A percentile compares a stretch with the other conserved stretches of the same genome.
These are phyloP conservation scores for Ophiocordyceps camponoti-leonardi DNA, from an alignment of 2,329 filamentous ascomycete species.

Conservation along the genomic window DNA sequence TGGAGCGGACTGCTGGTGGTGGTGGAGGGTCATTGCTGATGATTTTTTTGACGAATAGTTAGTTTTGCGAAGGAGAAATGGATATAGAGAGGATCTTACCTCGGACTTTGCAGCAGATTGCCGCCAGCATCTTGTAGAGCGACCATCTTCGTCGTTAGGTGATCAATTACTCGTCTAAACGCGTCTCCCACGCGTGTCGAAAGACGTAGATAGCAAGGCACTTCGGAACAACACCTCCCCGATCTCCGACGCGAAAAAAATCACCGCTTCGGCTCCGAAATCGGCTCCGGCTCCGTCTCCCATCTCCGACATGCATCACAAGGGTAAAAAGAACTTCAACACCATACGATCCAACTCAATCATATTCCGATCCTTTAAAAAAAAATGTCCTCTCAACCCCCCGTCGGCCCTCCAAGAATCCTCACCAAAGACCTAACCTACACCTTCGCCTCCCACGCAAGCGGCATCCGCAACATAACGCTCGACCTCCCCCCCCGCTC, in stretches of 20 bases:
- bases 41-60: not conserved
- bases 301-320: too few species aligned
- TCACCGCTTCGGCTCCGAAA: too few species aligned
- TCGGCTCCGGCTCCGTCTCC: too few species aligned
- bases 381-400: slow-evolving; percentile 2
- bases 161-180: too few species aligned
- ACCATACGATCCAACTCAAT: too few species aligned
- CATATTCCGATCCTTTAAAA: too few species aligned
- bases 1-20: slow-evolving; percentile 27
- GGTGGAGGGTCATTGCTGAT: slow-evolving; percentile 11
- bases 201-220: too few species aligned
- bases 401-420: slow-evolving; percentile 39
- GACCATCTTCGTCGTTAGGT: slow-evolving; percentile 10
- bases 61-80: not conserved
- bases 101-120: slow-evolving; percentile 15
- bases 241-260: too few species aligned
- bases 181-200: too few species aligned
- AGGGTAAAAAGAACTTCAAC: too few species aligned
- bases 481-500: slow-evolving; percentile 67
- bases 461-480: slow-evolving; percentile 57
- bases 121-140: slow-evolving; percentile 14
- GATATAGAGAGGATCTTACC: slow-evolving; percentile 8
- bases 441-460: slow-evolving; percentile 69
- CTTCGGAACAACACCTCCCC: too few species aligned
- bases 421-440: slow-evolving; percentile 65